phyloP scores from a whole-genome alignment of 2,329 filamentous ascomycete genomes.

The Aspergillus sp. region DNA sequence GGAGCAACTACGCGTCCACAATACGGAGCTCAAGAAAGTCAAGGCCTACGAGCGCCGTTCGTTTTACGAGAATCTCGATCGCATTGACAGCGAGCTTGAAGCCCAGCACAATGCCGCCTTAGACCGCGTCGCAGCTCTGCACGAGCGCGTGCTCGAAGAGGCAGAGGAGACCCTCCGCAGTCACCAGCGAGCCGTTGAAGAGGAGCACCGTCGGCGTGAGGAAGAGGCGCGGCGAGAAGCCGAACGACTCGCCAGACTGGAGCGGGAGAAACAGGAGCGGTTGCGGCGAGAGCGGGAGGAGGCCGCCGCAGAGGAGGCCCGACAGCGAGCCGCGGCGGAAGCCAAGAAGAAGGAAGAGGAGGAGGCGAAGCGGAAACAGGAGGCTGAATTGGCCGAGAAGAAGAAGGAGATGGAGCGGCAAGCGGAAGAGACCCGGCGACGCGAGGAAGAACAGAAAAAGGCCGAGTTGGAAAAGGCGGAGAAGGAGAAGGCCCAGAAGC shows the following conservation, averaged over 20 bases:
- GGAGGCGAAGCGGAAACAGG: slow-evolving; percentile 27
- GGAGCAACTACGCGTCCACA: slow-evolving; percentile 41
- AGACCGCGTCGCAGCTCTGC: slow-evolving; percentile 62
- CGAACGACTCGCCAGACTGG: slow-evolving; percentile 24
- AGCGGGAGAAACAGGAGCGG: slow-evolving; percentile 32
- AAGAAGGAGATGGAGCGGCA: slow-evolving; percentile 6
- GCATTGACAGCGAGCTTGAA: slow-evolving; percentile 61
- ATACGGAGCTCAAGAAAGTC: slow-evolving; percentile 42
- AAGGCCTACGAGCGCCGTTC: slow-evolving; percentile 41
- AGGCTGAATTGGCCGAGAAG: slow-evolving; percentile 18
- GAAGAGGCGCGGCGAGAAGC: slow-evolving; percentile 35
- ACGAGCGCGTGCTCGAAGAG: slow-evolving; percentile 60
- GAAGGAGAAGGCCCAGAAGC: slow-evolving; percentile 22
- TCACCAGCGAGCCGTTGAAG: slow-evolving; percentile 41
- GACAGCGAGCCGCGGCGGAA: slow-evolving; percentile 31
- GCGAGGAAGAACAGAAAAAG: slow-evolving; percentile 12
- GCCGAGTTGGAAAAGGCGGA: not conserved
- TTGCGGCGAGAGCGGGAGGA: slow-evolving; percentile 32
- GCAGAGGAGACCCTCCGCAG: slow-evolving; percentile 54
- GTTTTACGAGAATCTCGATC: slow-evolving; percentile 60
- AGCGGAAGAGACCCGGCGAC: slow-evolving; percentile 27
- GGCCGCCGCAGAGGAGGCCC: slow-evolving; percentile 40
- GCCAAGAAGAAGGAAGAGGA: slow-evolving; percentile 33
- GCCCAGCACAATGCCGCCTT: slow-evolving; percentile 64
- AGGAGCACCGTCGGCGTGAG: slow-evolving; percentile 34